Percentiles rank a stretch among this genome's conserved stretches.
These are phyloP conservation scores for Aspergillus funiculosus DNA, from an alignment of 495 filamentous ascomycete genomes.

Conservation along the genomic window DNA sequence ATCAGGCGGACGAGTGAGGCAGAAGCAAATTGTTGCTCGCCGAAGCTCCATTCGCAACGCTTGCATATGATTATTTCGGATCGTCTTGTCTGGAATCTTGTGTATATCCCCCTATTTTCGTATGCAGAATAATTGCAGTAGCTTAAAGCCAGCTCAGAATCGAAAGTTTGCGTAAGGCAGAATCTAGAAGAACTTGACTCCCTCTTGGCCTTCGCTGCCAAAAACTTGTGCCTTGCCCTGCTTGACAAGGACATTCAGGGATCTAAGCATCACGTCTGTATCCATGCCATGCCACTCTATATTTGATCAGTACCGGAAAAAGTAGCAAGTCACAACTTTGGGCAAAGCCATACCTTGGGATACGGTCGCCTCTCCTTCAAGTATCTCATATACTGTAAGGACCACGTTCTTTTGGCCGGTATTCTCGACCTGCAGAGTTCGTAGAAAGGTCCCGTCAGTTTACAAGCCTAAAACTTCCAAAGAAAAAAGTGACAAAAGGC, in stretches of 20 bases:
- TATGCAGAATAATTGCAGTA: slow-evolving; percentile 9
- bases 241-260: slow-evolving; percentile 76
- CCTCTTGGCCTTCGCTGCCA: slow-evolving; percentile 74
- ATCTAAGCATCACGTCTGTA: slow-evolving; percentile 65
- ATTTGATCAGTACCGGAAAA: slow-evolving; percentile 15
- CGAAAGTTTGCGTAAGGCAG: too few species aligned
- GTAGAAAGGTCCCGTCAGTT: slow-evolving; percentile 5
- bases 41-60: slow-evolving; percentile 1
- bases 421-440: slow-evolving; percentile 56
- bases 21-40: slow-evolving; percentile 1
- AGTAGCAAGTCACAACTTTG: not conserved
- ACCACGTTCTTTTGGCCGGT: slow-evolving; percentile 70
- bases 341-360: slow-evolving; percentile 48
- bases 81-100: slow-evolving; percentile 7
- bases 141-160: too few species aligned
- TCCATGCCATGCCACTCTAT: slow-evolving; percentile 89
- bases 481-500: not conserved
- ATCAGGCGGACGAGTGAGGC: slow-evolving; percentile 23
- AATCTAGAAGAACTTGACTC: slow-evolving; percentile 92
- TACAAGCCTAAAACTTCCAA: not conserved
- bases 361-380: slow-evolving; percentile 58
- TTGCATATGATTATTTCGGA: slow-evolving; percentile 2
- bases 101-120: slow-evolving; percentile 13
- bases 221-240: slow-evolving; percentile 90
- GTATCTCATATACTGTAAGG: slow-evolving; percentile 71